Percentiles rank a stretch among this genome's conserved stretches.
phyloP scores from a whole-genome alignment of 306 rosid species.

The Quercus alba region DNA sequence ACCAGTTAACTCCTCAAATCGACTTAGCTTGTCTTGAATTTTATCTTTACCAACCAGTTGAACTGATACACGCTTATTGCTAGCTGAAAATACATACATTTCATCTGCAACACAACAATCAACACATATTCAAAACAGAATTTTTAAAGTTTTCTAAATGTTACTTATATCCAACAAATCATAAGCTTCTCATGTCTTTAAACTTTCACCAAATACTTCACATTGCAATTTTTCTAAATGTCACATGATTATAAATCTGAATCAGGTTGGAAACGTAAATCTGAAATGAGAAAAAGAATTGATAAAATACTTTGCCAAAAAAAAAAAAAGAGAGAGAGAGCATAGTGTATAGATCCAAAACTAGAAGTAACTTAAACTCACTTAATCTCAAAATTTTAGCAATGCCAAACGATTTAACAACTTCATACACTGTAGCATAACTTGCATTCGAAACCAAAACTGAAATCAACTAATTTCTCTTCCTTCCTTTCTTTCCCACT shows the following conservation, averaged over 20 bases:
- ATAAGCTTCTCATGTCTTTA: neutral
- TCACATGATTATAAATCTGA: neutral
- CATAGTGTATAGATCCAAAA: neutral
- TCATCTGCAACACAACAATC: constrained; percentile 60
- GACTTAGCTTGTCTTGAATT: constrained; percentile 76
- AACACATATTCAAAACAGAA: constrained; percentile 16
- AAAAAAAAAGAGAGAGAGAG: too few species aligned
- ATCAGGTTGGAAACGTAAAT: neutral
- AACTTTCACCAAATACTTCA: neutral
- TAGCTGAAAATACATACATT: constrained; percentile 90
- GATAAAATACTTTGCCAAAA: neutral
- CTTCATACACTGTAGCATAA: neutral
- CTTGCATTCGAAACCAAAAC: neutral
- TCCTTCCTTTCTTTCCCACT: neutral
- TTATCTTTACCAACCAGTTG: constrained; percentile 83
- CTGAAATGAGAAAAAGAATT: neutral
- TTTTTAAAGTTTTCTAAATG: constrained; percentile 5
- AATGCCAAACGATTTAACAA: neutral
- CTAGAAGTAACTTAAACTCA: neutral
- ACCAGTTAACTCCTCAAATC: constrained; percentile 74
- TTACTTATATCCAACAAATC: neutral
- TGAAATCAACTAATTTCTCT: constrained; percentile 5
- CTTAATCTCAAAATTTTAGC: too few species aligned
- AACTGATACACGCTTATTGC: constrained; percentile 72
- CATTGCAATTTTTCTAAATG: neutral